Evolutionary conservation across 1,284 basidiomycete species (phyloP).

Genomic region (Marasmius tenuissimus): DNA sequence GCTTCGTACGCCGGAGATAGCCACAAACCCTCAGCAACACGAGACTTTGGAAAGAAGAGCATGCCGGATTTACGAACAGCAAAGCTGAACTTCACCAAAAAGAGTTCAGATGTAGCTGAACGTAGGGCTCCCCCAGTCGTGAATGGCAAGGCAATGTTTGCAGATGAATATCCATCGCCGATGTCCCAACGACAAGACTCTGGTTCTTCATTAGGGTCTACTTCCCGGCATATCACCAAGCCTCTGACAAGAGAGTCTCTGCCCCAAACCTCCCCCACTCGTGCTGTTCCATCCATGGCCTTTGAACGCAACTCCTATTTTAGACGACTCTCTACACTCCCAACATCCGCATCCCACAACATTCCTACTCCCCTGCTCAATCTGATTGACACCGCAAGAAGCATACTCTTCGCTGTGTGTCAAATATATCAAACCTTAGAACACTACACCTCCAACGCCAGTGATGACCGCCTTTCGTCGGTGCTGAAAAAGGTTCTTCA

Average conservation of each 20-base stretch:
- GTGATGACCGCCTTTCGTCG: constrained; percentile 84
- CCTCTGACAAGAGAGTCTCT: constrained; percentile 35
- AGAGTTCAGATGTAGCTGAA: constrained; percentile 25
- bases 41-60: constrained; percentile 74
- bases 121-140: neutral
- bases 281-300: constrained; percentile 59
- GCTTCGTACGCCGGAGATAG: constrained; percentile 54
- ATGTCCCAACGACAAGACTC: constrained; percentile 45
- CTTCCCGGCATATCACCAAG: constrained; percentile 23
- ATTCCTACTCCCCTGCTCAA: constrained; percentile 75
- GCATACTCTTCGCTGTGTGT: constrained; percentile 89
- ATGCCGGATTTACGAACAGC: constrained; percentile 81
- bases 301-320: constrained; percentile 93
- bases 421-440: constrained; percentile 91
- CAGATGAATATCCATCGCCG: constrained; percentile 43
- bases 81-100: constrained; percentile 37
- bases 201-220: constrained; percentile 37
- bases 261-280: constrained; percentile 22
- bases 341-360: constrained; percentile 63
- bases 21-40: constrained; percentile 31
- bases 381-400: constrained; percentile 87
- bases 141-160: neutral
- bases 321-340: constrained; percentile 79
- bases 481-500: constrained; percentile 84
- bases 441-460: constrained; percentile 86